Conservation (phyloP, 2,329 filamentous ascomycete species). For the Clarireedia homoeocarpa region DNA sequence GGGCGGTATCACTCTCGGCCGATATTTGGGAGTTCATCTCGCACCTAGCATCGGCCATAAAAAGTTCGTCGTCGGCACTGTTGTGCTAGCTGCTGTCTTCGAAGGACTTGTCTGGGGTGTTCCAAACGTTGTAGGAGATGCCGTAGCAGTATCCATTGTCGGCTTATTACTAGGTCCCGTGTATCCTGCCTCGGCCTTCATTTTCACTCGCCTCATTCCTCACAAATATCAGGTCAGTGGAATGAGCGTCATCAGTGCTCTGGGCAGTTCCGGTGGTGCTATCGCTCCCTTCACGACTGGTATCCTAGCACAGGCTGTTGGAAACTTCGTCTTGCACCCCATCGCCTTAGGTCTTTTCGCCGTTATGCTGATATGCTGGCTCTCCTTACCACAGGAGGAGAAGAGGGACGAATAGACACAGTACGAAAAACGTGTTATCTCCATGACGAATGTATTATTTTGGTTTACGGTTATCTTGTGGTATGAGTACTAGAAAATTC, state of each 20-base stretch:
- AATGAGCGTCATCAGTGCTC: constrained; percentile 60
- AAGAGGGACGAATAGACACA: constrained; percentile 51
- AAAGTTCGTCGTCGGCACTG: constrained; percentile 55
- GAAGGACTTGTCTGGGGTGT: constrained; percentile 74
- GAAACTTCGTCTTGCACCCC: constrained; percentile 41
- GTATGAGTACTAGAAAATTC: neutral
- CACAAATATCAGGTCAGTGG: constrained; percentile 53
- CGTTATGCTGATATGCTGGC: constrained; percentile 61
- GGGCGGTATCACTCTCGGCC: constrained; percentile 68
- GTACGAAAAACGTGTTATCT: neutral
- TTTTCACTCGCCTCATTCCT: constrained; percentile 54
- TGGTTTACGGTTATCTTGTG: neutral
- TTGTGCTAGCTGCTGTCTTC: constrained; percentile 54
- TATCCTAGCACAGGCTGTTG: constrained; percentile 37
- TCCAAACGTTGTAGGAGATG: constrained; percentile 65
- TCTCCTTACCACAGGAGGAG: constrained; percentile 42
- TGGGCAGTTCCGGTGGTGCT: constrained; percentile 64
- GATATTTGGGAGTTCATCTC: constrained; percentile 61
- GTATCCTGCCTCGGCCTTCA: constrained; percentile 63
- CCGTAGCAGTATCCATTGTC: constrained; percentile 59
- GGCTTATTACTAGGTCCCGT: constrained; percentile 72
- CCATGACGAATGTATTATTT: neutral
- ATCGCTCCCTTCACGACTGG: constrained; percentile 46
- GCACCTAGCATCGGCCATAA: constrained; percentile 65
- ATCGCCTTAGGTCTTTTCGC: constrained; percentile 59